Evolutionary conservation across 176 grass and related monocot species (phyloP).

Genomic region (Juncus effusus): DNA sequence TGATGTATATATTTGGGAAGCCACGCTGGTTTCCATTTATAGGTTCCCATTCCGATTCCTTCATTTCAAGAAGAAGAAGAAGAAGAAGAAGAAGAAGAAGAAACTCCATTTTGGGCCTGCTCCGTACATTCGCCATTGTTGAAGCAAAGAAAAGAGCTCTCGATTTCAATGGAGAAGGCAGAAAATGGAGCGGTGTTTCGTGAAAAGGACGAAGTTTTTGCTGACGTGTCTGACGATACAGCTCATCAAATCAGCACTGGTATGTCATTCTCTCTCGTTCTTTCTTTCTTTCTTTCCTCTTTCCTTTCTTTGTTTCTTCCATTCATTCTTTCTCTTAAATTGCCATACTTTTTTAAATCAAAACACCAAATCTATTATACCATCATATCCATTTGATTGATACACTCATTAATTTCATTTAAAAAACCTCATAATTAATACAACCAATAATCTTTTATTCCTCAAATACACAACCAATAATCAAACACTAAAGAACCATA

Average conservation of each 20-base stretch:
- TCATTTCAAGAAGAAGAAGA: not conserved
- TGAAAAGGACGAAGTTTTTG: not conserved
- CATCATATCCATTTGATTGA: no score
- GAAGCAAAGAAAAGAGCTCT: not conserved
- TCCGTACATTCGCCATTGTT: constrained; percentile 9
- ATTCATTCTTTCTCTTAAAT: no score
- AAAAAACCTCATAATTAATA: no score
- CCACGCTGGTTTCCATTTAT: constrained; percentile 28
- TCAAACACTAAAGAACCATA: no score
- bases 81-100: not conserved
- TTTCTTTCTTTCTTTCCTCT: not conserved
- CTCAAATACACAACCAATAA: no score
- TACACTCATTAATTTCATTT: no score
- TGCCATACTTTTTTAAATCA: no score
- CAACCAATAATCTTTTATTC: no score
- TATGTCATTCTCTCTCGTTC: not conserved
- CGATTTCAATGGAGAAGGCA: constrained; percentile 1
- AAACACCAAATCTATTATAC: no score
- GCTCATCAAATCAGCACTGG: constrained; percentile 31
- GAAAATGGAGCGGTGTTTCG: not conserved
- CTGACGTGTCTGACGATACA: constrained; percentile 13
- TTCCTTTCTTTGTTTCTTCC: no score
- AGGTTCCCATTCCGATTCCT: not conserved
- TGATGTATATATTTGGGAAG: constrained; percentile 30
- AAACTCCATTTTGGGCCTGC: constrained; percentile 3